phyloP scores from a whole-genome alignment of 176 grass and related monocot genomes.

The Tillandsia fasciculata region DNA sequence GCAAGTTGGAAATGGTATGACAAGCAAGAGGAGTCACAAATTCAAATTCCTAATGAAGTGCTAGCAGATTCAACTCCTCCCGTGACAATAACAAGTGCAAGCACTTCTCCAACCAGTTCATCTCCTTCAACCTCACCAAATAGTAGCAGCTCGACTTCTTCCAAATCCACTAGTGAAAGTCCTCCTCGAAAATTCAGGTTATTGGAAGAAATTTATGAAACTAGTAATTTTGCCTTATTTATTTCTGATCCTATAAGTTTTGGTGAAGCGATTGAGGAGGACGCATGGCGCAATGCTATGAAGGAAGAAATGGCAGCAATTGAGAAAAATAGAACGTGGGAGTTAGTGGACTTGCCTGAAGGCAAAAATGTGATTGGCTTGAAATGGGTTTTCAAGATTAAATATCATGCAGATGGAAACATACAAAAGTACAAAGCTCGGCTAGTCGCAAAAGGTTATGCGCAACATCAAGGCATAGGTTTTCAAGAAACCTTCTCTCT shows the following conservation, averaged over 20 bases:
- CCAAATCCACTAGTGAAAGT: neutral
- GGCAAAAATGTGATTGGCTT: neutral
- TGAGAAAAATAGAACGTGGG: neutral
- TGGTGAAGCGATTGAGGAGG: neutral
- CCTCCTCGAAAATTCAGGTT: neutral
- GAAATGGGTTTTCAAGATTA: neutral
- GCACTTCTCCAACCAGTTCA: no score
- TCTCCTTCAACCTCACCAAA: no score
- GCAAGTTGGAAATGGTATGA: neutral
- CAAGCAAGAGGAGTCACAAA: neutral
- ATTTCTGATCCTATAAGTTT: neutral
- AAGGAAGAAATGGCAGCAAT: neutral
- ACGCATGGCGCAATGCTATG: neutral
- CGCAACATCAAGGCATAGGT: neutral
- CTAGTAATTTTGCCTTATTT: neutral
- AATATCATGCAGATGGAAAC: neutral
- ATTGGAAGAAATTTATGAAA: neutral
- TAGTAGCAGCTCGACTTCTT: no score
- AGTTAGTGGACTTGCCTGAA: neutral
- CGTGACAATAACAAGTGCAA: neutral
- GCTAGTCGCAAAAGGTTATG: neutral
- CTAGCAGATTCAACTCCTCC: neutral
- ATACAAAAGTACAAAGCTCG: neutral
- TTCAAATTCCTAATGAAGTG: neutral
- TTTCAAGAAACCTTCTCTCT: neutral